Evolutionary conservation across 768 basidiomycete genomes (phyloP), one percentile per base, ranked within the genome.

Genomic region (Fistulinella prunicolor): DNA sequence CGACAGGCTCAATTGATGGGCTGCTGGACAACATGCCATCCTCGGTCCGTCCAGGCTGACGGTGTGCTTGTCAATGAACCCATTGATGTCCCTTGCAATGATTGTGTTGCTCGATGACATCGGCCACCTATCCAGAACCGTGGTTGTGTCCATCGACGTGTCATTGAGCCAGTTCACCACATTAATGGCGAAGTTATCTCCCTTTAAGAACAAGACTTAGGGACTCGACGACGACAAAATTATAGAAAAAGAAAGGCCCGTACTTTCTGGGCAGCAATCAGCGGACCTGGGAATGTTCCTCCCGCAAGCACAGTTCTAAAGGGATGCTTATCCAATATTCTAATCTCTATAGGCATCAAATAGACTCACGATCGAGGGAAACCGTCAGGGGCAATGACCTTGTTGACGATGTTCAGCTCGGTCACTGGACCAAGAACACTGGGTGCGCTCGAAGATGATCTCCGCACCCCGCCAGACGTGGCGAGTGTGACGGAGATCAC

Each of bases 101-200:
- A n/a, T n/a, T n/a, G n/a, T n/a, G n/a, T n/a, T n/a, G n/a, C n/a
- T n/a, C n/a, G n/a, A n/a, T n/a, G n/a, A n/a, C n/a, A n/a, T n/a
- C n/a, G n/a, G n/a, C n/a, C n/a, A n/a, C n/a, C n/a, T n/a, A n/a
- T n/a, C n/a, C n/a, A n/a, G n/a, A n/a, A n/a, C n/a, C n/a, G 81
- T 82, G 6, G 63, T 66, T 35, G 69, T 70, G 24, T 73, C 51
- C 80, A 82, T 79, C 0, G 73, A 65, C 1, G 60, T 60, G 28
- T 81, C 75, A 2, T 61, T 68, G 22, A 81, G 61, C n/a, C 54
- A 19, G 48, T 82, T 73, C 9, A 70, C 53, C 20, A 82, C 76
- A 34, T 77, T 75, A 28, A 82, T 55, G 22, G 49, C 46, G 49
- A 78, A 72, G 26, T 52, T 45, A 35, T 71, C 64, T 3, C 74